A percentile compares a stretch with the other conserved stretches of the same genome.
Evolutionary conservation across 1,284 basidiomycete genomes (phyloP).

Genomic region (Mycena citricolor): DNA sequence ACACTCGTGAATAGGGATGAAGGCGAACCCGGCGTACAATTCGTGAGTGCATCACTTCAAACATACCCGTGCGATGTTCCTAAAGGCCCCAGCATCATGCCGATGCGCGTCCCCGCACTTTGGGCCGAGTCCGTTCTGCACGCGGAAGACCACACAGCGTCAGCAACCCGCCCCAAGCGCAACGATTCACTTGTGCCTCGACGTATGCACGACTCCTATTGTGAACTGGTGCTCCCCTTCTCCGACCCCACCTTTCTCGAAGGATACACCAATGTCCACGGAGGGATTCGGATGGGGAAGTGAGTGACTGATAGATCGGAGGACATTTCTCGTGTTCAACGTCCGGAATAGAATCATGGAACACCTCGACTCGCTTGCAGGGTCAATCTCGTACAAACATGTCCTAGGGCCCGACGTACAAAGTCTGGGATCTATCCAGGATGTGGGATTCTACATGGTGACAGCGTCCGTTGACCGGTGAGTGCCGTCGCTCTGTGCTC

Average conservation of each 20-base stretch:
- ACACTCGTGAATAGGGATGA: slow-evolving; percentile 39
- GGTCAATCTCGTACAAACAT: slow-evolving; percentile 81
- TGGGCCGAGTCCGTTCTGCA: slow-evolving; percentile 61
- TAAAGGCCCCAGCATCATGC: slow-evolving; percentile 43
- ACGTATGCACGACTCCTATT: slow-evolving; percentile 69
- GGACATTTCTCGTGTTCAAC: not conserved
- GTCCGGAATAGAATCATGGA: slow-evolving; percentile 53
- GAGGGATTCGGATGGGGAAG: slow-evolving; percentile 70
- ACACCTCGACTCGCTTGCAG: slow-evolving; percentile 79
- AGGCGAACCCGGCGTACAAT: slow-evolving; percentile 56
- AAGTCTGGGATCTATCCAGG: slow-evolving; percentile 50
- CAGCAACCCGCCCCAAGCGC: slow-evolving; percentile 15
- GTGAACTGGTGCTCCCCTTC: slow-evolving; percentile 64
- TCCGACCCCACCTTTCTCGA: slow-evolving; percentile 59
- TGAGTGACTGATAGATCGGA: slow-evolving; percentile 24
- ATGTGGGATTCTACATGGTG: slow-evolving; percentile 77
- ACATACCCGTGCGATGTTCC: not conserved
- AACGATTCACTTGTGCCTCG: slow-evolving; percentile 40
- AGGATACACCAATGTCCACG: slow-evolving; percentile 67
- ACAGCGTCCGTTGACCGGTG: slow-evolving; percentile 81
- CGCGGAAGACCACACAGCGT: slow-evolving; percentile 21
- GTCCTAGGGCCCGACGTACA: slow-evolving; percentile 64
- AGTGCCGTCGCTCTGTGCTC: slow-evolving; percentile 18
- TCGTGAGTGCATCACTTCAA: slow-evolving; percentile 37
- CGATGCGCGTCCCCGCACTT: slow-evolving; percentile 45